phyloP scores from a whole-genome alignment of 495 filamentous ascomycete genomes.

The Hypoxylon fuscum region DNA sequence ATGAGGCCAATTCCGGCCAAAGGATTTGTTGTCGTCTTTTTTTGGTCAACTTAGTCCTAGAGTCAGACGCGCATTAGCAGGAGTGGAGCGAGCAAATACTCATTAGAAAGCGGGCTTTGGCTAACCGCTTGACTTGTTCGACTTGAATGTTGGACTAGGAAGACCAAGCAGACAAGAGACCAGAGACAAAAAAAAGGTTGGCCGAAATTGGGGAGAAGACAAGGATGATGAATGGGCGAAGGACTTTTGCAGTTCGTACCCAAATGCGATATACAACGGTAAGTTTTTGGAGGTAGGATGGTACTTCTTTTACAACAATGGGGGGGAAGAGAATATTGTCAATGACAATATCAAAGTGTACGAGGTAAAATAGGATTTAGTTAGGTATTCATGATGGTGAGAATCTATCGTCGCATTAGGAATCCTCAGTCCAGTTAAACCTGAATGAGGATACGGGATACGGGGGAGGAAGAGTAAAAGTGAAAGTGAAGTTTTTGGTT shows the following conservation, averaged over 20 bases:
- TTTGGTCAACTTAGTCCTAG: slow-evolving; percentile 23
- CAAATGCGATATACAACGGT: slow-evolving; percentile 41
- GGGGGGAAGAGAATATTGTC: too few relatives aligned
- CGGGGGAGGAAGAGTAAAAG: slow-evolving; percentile 8
- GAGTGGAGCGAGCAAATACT: slow-evolving; percentile 32
- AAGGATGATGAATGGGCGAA: slow-evolving; percentile 40
- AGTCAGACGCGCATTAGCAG: slow-evolving; percentile 36
- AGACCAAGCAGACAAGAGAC: slow-evolving; percentile 25
- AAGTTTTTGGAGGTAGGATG: slow-evolving; percentile 17
- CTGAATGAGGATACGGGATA: neutral
- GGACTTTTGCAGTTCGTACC: slow-evolving; percentile 34
- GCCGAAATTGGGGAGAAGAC: slow-evolving; percentile 32
- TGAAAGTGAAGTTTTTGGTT: slow-evolving; percentile 37
- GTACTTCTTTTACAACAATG: slow-evolving; percentile 1
- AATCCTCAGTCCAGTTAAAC: slow-evolving; percentile 1
- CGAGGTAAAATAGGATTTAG: slow-evolving; percentile 22
- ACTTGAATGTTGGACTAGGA: slow-evolving; percentile 24
- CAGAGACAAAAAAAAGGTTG: slow-evolving; percentile 21
- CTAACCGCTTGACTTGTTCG: slow-evolving; percentile 30
- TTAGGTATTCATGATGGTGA: slow-evolving; percentile 39
- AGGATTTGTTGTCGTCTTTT: slow-evolving; percentile 26
- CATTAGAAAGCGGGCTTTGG: slow-evolving; percentile 31
- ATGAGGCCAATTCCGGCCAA: slow-evolving; percentile 37
- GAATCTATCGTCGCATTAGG: neutral
- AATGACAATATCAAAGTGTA: too few relatives aligned